Evolutionary conservation across 192 early-diverging fungal genomes (phyloP).

Genomic region (Jimgerdemannia flammicorona): DNA sequence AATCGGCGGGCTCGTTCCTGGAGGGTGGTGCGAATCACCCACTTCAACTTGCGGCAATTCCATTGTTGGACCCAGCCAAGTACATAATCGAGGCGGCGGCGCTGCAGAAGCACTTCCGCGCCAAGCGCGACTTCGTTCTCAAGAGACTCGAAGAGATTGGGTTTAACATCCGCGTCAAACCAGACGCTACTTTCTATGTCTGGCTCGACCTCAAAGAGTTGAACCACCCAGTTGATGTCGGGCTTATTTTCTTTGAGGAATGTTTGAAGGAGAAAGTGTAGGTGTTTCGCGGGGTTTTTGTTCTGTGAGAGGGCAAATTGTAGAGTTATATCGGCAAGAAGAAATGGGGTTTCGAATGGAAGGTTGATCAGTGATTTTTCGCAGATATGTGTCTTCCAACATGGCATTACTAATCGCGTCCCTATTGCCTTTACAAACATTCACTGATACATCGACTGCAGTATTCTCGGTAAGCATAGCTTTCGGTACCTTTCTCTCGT

Average conservation of each 20-base stretch:
- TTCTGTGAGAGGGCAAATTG: neutral
- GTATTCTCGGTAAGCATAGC: conserved; percentile 2
- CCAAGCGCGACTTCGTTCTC: conserved; percentile 47
- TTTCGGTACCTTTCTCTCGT: neutral
- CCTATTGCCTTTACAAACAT: neutral
- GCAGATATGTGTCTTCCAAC: too few species aligned
- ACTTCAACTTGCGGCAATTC: conserved; percentile 46
- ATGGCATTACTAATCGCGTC: neutral
- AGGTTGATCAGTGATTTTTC: too few species aligned
- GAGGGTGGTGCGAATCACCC: conserved; percentile 56
- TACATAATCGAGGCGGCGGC: conserved; percentile 35
- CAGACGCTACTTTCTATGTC: conserved; percentile 52
- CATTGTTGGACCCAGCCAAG: conserved; percentile 37
- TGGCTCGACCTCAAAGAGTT: conserved; percentile 44
- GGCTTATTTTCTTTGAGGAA: conserved; percentile 51
- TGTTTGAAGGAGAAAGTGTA: conserved; percentile 52
- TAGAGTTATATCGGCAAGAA: too few species aligned
- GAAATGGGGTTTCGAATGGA: too few species aligned
- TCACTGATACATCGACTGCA: neutral
- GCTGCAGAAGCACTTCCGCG: conserved; percentile 43
- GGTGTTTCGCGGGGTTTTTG: conserved; percentile 20
- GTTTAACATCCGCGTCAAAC: conserved; percentile 33
- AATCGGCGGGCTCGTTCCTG: conserved; percentile 43
- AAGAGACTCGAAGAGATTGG: conserved; percentile 32
- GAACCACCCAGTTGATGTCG: conserved; percentile 49